Base-by-base conservation (phyloP, 2,329 filamentous ascomycete genomes). In the Claviceps capensis region DNA sequence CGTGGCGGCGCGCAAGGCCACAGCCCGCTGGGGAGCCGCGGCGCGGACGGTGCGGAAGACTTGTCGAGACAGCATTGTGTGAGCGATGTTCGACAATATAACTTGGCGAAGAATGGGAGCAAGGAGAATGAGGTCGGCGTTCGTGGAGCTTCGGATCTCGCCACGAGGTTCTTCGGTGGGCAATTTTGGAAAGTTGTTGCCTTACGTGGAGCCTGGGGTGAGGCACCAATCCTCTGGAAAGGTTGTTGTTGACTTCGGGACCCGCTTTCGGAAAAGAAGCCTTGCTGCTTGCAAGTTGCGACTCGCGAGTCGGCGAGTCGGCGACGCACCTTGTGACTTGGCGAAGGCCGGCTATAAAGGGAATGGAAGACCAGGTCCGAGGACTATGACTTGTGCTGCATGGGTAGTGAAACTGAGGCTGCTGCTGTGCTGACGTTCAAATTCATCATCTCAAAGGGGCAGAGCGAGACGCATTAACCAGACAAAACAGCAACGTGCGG, bases 1-100 rank as follows among this genome's bases (percentile, higher is more conserved):
- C 65, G 74, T 75, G 65, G 67, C 75, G 65, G 67, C 61, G 53
- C 62, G 60, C 57, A 67, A 55, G 58, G 62, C 60, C 54, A 62
- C 52, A 56, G 78, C 71, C 62, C 79, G 76, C 68, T 83, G 73
- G 70, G 84, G 75, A 67, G 78, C 74, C 61, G 77, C 75, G 63
- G 75, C 71, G 65, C 77, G 72, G 66, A 72, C 70, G 64, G 76
- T 70, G 67, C 76, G 76, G 69, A 75, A 63, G 63, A 77, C 69
- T 70, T 79, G 76, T 75, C 78, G 76, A 67, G 77, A 79, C 67
- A 81, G 70, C 78, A 81, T 81, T 67, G 59, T 60, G 63, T 30
- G 26, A 30, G 8, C 26, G 26, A 11, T 9, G 26, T 30, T 30
- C 26, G 26, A 30, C 26, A 30, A 30, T 30, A 8, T 30, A 30